Evolutionary conservation across 192 early-diverging fungal genomes (phyloP), one percentile per base, ranked within the genome.

Genomic region (Coemansia sp.): DNA sequence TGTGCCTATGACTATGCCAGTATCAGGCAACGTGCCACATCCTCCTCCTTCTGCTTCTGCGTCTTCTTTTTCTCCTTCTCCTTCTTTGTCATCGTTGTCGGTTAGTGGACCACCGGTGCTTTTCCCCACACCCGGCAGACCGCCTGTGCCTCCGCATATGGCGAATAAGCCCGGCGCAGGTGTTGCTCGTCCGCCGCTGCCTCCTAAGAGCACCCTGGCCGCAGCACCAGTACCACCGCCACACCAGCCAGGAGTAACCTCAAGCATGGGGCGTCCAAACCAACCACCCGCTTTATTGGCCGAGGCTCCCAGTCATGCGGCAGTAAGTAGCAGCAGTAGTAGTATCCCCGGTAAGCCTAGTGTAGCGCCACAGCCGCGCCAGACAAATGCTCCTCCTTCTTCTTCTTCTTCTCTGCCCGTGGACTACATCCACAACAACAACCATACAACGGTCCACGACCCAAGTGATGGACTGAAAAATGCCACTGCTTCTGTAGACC

Each of bases 261-360:
- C 59, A 40, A 18, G 21, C 40, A 21, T 42, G 43, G 15, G 51
- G 40, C 59, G 42, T 8, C 68, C 62, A 49, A 1, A 19, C 32
- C 32, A 32, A 19, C 62, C 55, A 58, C 36, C 54, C 10, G 36
- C 42, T n/a, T 8, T 15, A 22, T 15, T 22, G 51, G 8, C 51
- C 51, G 26, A 26, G 51, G 19, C 51, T 8, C 51, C 26, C 22
- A 10, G 32, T 4, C 57, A 59, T 59, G 39, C 57, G 39, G 57
- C 16, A 16, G 26, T 16, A n/a, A 52, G 19, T 19, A 71, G 54
- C 60, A 67, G 41, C 39, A 37, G 21, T 10, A 52, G 19, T 19
- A 71, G 54, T 61, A 67, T 48, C 37, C 18, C 55, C 61, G 73
- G 73, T 75, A 75, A 75, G 73, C 73, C 59, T 41, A 75, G 52